Evolutionary conservation across 1,284 basidiomycete species (phyloP).

Genomic region (Schizophyllum commune): DNA sequence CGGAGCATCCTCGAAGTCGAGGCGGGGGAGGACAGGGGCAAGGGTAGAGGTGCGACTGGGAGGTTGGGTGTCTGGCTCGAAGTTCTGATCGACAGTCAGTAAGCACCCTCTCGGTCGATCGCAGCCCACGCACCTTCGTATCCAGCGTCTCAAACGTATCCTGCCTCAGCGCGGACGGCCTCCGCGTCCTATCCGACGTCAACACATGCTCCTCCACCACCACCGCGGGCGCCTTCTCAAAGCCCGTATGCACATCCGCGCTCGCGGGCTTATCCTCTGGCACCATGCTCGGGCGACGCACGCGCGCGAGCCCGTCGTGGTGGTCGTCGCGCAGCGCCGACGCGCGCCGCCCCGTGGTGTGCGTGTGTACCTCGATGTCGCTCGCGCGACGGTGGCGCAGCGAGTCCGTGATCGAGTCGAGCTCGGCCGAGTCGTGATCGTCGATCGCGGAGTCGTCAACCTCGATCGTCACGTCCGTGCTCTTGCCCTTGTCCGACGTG

Average conservation of each 20-base stretch:
- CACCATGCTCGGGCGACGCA: not conserved
- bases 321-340: not conserved
- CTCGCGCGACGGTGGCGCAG: not conserved
- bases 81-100: not conserved
- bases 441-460: not conserved
- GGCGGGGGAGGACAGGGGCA: not conserved
- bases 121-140: not conserved
- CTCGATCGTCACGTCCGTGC: not conserved
- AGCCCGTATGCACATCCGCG: not conserved
- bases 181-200: not conserved
- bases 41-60: not conserved
- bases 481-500: not conserved
- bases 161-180: not conserved
- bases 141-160: not conserved
- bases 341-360: not conserved
- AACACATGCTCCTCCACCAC: not conserved
- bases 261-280: not conserved
- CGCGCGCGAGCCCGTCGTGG: not conserved
- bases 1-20: not conserved
- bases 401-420: not conserved
- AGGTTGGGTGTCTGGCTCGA: not conserved
- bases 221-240: not conserved
- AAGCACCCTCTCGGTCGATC: not conserved
- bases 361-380: not conserved
- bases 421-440: not conserved